These are phyloP conservation scores for Macaranga tanarius DNA, from an alignment of 441 rosid species.

Conservation along the genomic window DNA sequence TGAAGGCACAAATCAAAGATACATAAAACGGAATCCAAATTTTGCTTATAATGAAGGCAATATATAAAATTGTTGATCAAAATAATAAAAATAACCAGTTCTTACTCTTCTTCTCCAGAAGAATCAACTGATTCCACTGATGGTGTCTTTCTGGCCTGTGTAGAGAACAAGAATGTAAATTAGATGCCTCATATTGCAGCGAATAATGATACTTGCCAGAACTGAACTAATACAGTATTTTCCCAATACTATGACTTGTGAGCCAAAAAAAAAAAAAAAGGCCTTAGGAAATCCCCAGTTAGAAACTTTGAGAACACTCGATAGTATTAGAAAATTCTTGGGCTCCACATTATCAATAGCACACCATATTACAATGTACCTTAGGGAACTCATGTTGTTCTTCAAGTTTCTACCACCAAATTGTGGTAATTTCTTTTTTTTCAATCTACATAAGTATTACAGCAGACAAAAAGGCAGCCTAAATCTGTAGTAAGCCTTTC, in stretches of 20 bases:
- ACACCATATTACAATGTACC: neutral
- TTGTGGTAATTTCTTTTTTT: neutral
- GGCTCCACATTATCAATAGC: neutral
- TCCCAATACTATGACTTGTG: neutral
- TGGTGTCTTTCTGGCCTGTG: conserved; percentile 81
- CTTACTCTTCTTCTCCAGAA: conserved; percentile 99
- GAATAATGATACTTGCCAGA: neutral
- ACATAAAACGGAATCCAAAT: too few species aligned
- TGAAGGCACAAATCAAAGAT: too few species aligned
- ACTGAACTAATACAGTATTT: neutral
- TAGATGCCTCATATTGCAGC: conserved; percentile 19
- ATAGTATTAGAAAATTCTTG: neutral
- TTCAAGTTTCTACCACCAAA: neutral
- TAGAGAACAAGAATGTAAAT: conserved; percentile 27
- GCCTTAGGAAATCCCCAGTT: neutral
- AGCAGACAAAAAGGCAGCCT: neutral
- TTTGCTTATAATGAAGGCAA: conserved; percentile 12
- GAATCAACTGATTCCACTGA: conserved; percentile 91
- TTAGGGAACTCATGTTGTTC: neutral
- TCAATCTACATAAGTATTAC: neutral
- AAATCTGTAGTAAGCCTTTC: neutral
- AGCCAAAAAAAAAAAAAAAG: neutral
- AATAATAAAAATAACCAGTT: conserved; percentile 19
- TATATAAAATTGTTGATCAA: conserved; percentile 18
- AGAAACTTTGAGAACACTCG: neutral